These are phyloP conservation scores for Amanita fuliginea DNA, from an alignment of 768 basidiomycete genomes.

Conservation along the genomic window DNA sequence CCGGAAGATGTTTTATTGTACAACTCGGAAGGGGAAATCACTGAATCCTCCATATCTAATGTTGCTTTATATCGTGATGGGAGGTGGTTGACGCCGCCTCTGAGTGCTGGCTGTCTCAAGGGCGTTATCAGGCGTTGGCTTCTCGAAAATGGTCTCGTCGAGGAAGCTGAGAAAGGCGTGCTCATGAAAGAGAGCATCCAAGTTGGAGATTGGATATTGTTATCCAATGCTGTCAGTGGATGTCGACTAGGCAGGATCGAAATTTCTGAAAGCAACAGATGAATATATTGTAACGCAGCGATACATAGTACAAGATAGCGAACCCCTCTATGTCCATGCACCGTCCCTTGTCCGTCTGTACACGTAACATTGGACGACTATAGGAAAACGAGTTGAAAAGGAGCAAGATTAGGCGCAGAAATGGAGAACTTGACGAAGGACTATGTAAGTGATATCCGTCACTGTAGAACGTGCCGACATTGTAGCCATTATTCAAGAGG, in stretches of 20 bases:
- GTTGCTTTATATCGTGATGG: constrained; percentile 49
- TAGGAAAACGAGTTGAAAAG: constrained; percentile 9
- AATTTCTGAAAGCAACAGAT: constrained; percentile 1
- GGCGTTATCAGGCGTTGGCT: constrained; percentile 66
- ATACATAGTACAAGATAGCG: constrained; percentile 3
- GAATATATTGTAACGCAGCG: constrained; percentile 4
- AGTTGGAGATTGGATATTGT: constrained; percentile 52
- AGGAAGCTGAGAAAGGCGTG: constrained; percentile 33
- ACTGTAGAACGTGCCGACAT: not conserved
- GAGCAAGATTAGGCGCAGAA: constrained; percentile 9
- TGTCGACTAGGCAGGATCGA: constrained; percentile 47
- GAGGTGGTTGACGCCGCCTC: constrained; percentile 58
- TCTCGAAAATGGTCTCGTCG: constrained; percentile 44
- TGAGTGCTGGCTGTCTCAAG: constrained; percentile 54
- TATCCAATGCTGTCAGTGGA: constrained; percentile 66
- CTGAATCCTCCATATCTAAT: constrained; percentile 64
- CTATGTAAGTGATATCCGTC: not conserved
- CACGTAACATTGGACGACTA: constrained; percentile 13
- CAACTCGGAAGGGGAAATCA: constrained; percentile 37
- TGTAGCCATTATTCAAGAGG: not conserved
- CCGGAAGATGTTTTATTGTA: constrained; percentile 54
- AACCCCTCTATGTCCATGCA: constrained; percentile 47
- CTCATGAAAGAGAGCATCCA: constrained; percentile 32
- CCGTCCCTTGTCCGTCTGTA: constrained; percentile 33
- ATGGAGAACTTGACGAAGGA: constrained; percentile 1